phyloP scores from a whole-genome alignment of 164 flowering plant genomes.

The Houttuynia cordata region DNA sequence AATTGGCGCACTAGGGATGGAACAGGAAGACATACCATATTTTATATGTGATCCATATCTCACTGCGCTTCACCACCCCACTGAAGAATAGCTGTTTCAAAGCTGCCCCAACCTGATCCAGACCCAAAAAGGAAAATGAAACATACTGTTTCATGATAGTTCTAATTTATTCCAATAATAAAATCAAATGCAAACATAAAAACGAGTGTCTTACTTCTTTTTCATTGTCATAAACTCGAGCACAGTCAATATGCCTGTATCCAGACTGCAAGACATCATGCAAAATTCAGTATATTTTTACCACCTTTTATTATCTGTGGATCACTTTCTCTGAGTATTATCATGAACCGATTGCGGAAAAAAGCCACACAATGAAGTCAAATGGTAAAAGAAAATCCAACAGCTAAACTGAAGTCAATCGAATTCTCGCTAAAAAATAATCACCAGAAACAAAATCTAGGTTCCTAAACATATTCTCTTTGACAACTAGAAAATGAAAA shows the following conservation, averaged over 20 bases:
- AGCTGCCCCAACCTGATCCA: conserved; percentile 34
- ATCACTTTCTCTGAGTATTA: no score
- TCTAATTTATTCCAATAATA: not conserved
- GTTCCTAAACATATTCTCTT: not conserved
- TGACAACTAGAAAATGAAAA: not conserved
- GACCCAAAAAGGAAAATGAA: not conserved
- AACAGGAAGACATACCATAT: conserved; percentile 22
- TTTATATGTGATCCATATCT: conserved; percentile 52
- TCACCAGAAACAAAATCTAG: no score
- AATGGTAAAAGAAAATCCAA: not conserved
- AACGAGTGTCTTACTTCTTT: conserved; percentile 27
- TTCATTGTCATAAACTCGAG: conserved; percentile 35
- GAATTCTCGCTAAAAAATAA: no score
- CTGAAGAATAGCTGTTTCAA: conserved; percentile 28
- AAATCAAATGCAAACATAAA: not conserved
- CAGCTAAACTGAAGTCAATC: no score
- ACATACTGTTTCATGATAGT: no score
- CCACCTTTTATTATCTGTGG: not conserved
- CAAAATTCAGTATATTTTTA: not conserved
- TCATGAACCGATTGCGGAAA: not conserved
- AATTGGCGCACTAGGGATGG: not conserved
- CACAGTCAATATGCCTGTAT: conserved; percentile 49
- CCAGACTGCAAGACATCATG: conserved; percentile 30
- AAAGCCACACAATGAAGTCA: not conserved
- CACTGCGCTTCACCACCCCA: conserved; percentile 36